Conservation (phyloP, 2,329 filamentous ascomycete species). For the Metarhizium humberi region DNA sequence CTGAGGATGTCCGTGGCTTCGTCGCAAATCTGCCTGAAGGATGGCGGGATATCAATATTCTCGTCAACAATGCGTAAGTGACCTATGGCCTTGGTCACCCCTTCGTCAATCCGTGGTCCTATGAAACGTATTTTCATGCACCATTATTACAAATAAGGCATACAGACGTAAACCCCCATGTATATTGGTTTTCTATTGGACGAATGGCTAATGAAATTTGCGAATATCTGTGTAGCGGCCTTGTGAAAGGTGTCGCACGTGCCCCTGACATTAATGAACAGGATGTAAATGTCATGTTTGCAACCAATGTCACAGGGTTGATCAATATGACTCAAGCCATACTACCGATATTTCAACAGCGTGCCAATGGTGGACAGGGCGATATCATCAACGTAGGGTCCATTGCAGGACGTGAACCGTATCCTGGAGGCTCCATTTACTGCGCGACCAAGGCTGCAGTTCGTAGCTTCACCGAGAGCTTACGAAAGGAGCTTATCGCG, state of each 20-base stretch:
- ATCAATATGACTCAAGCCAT: constrained; percentile 96
- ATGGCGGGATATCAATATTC: constrained; percentile 74
- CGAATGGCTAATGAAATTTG: neutral
- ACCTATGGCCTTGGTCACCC: constrained; percentile 20
- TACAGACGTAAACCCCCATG: neutral
- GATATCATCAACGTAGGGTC: constrained; percentile 94
- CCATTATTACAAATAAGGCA: neutral
- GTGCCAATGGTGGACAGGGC: constrained; percentile 65
- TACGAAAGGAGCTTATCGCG: constrained; percentile 75
- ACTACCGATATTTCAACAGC: constrained; percentile 70
- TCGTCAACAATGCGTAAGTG: constrained; percentile 92
- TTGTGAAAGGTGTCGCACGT: constrained; percentile 80
- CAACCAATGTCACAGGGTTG: constrained; percentile 87
- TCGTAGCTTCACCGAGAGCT: constrained; percentile 69
- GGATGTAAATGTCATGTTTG: constrained; percentile 82
- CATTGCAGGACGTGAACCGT: constrained; percentile 79
- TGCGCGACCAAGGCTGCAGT: constrained; percentile 89
- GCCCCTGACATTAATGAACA: constrained; percentile 74
- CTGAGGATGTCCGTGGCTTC: constrained; percentile 64
- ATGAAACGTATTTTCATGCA: neutral
- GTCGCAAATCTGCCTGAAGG: constrained; percentile 67
- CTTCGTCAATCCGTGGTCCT: neutral
- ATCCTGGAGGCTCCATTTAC: constrained; percentile 81
- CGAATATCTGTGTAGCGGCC: constrained; percentile 45
- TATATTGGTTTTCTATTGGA: neutral